A percentile compares a stretch with the other conserved stretches of the same genome.
These are phyloP conservation scores for Ambrosia artemisiifolia DNA, from an alignment of 129 eudicot genomes.

Conservation along the genomic window DNA sequence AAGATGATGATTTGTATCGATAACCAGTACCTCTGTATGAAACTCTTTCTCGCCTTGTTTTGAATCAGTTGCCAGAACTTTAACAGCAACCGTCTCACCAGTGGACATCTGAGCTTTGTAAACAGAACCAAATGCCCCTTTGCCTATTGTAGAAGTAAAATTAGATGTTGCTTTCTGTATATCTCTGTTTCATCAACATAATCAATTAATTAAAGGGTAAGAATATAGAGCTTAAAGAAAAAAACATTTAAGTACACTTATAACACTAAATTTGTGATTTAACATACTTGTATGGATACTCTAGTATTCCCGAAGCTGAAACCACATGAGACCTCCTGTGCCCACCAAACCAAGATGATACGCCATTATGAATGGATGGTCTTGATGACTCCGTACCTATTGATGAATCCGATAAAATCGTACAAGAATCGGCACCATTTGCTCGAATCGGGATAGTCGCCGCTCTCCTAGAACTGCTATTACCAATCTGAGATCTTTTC, in stretches of 20 bases:
- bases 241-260: not conserved
- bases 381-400: slow-evolving; percentile 74
- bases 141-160: slow-evolving; percentile 84
- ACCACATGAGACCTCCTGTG: slow-evolving; percentile 59
- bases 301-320: slow-evolving; percentile 86
- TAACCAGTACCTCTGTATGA: slow-evolving; percentile 70
- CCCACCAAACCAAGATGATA: slow-evolving; percentile 60
- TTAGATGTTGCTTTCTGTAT: slow-evolving; percentile 81
- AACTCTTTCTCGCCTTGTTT: slow-evolving; percentile 95
- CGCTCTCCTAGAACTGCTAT: slow-evolving; percentile 79
- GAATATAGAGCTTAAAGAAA: not conserved
- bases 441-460: slow-evolving; percentile 67
- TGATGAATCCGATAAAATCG: slow-evolving; percentile 75
- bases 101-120: slow-evolving; percentile 87
- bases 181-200: slow-evolving; percentile 52
- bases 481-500: slow-evolving; percentile 72
- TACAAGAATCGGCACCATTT: slow-evolving; percentile 84
- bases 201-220: not conserved
- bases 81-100: slow-evolving; percentile 94
- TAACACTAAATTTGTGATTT: not conserved
- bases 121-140: slow-evolving; percentile 94
- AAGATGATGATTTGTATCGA: not conserved
- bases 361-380: slow-evolving; percentile 34
- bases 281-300: slow-evolving; percentile 82
- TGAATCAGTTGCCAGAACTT: slow-evolving; percentile 90